Base-by-base conservation (phyloP, 176 grass and related monocot genomes). In the Saccharum spontaneum region DNA sequence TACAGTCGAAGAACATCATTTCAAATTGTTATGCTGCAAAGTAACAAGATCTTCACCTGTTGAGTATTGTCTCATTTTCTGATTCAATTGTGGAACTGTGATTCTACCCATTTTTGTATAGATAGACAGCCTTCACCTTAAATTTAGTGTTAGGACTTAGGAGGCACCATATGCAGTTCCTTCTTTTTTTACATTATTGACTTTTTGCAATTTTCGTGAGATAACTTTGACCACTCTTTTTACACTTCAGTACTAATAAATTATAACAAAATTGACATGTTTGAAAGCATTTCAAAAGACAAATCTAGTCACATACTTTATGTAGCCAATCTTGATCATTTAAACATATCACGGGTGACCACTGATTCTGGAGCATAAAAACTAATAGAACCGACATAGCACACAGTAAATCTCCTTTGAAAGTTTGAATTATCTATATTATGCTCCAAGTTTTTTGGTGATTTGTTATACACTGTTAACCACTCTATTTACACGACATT, bases 401-500 rank as follows among this genome's bases (percentile, higher is more conserved):
- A 49, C 61, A 57, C 13, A 67, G 30, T 67, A 67, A 75, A 33
- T 52, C 72, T 71, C 40, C 69, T 90, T 30, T 37, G 34, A 36
- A 36, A 36, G 34, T 36, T 36, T 36, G 30, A 33, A 74, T 65
- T 87, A 31, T 83, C 69, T 79, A 41, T 52, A 82, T 39, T 50
- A 46, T 80, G 20, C 37, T 82, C 8, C 33, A 22, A 69, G 1
- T 2, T 2, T 65, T 12, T 37, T 68, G 7, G 8, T 75, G 22
- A 64, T 66, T 37, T 77, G 31, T 17, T 70, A 24, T 50, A 26
- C 9, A 65, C 38, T 71, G 13, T 82, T 84, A 69, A 91, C 31
- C 43, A 11, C 11, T 83, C 15, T 30, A 15, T 74, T 14, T 41
- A 50, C 10, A 5, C 45, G 37, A 70, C 22, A 68, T 69, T 74